These are phyloP conservation scores for Periconia sp. DNA, from an alignment of 2,329 filamentous ascomycete species.

Conservation along the genomic window DNA sequence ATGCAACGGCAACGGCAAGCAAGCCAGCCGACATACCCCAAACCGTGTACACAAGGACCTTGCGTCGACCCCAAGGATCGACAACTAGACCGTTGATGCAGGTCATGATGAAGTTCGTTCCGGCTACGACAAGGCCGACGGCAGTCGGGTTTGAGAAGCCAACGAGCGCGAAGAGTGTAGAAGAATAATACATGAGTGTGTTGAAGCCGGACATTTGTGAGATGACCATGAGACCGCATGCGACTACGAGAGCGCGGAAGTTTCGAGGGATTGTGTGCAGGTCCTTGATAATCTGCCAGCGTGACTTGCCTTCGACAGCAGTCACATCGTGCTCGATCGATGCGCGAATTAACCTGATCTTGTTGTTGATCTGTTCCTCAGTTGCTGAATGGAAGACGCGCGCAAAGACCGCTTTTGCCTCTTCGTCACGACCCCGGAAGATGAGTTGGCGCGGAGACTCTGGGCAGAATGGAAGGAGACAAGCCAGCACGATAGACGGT, in stretches of 20 bases:
- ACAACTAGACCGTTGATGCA: conserved; percentile 56
- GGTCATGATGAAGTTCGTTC: conserved; percentile 58
- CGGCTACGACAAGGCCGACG: conserved; percentile 54
- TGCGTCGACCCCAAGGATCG: conserved; percentile 54
- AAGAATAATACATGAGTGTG: conserved; percentile 53
- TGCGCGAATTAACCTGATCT: conserved; percentile 51
- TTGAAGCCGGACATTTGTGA: conserved; percentile 57
- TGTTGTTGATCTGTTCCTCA: conserved; percentile 51
- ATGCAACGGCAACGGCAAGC: conserved; percentile 52
- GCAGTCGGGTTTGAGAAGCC: conserved; percentile 58
- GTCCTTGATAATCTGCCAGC: conserved; percentile 53
- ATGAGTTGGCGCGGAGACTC: conserved; percentile 55
- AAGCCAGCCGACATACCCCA: conserved; percentile 54
- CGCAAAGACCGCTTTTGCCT: conserved; percentile 36
- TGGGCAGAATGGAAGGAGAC: conserved; percentile 52
- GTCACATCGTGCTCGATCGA: conserved; percentile 49
- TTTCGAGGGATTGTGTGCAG: conserved; percentile 54
- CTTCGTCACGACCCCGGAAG: conserved; percentile 54
- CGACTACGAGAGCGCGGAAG: conserved; percentile 53
- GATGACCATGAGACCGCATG: conserved; percentile 61
- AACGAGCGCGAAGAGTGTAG: conserved; percentile 54
- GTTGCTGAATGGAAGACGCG: conserved; percentile 53
- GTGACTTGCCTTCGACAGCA: conserved; percentile 49
- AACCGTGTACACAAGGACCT: conserved; percentile 52
- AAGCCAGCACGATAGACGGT: conserved; percentile 53